These are phyloP conservation scores for Gremmenia infestans DNA, from an alignment of 2,329 filamentous ascomycete genomes.

Conservation along the genomic window DNA sequence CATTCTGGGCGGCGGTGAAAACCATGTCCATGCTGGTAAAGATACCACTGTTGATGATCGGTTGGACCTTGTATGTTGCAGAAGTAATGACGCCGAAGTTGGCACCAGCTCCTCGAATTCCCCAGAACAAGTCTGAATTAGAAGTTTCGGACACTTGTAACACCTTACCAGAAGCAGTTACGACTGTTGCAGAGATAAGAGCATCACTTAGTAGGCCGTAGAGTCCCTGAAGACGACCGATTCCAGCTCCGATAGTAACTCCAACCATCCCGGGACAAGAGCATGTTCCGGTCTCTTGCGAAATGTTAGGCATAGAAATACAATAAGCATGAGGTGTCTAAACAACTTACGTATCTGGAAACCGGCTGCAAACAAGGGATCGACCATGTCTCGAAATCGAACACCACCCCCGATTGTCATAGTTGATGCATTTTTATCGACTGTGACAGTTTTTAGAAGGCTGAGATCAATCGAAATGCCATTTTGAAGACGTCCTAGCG, in stretches of 20 bases:
- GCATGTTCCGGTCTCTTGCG: neutral
- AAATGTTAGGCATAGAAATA: neutral
- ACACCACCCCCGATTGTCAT: slow-evolving; percentile 4
- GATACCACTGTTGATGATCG: slow-evolving; percentile 5
- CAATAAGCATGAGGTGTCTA: neutral
- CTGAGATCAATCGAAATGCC: slow-evolving; percentile 33
- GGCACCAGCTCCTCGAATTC: slow-evolving; percentile 13
- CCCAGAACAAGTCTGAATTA: slow-evolving; percentile 14
- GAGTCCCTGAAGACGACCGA: neutral
- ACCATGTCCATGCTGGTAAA: slow-evolving; percentile 12
- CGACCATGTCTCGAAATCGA: neutral
- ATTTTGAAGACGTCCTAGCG: slow-evolving; percentile 23
- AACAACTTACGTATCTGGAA: neutral
- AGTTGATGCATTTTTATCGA: slow-evolving; percentile 23
- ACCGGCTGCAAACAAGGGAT: slow-evolving; percentile 1
- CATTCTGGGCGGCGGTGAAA: neutral
- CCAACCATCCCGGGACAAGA: slow-evolving; percentile 8
- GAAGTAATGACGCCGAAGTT: slow-evolving; percentile 32
- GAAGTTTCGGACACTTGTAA: neutral
- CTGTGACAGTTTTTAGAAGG: slow-evolving; percentile 23
- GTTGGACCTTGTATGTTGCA: slow-evolving; percentile 5
- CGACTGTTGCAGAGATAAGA: slow-evolving; percentile 1
- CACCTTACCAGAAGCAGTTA: slow-evolving; percentile 1
- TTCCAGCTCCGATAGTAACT: slow-evolving; percentile 6
- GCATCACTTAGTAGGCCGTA: slow-evolving; percentile 4